Percentiles rank a stretch among this genome's conserved stretches.
Evolutionary conservation across 75 land plant species (phyloP).

Genomic region (Selaginella tamariscina): DNA sequence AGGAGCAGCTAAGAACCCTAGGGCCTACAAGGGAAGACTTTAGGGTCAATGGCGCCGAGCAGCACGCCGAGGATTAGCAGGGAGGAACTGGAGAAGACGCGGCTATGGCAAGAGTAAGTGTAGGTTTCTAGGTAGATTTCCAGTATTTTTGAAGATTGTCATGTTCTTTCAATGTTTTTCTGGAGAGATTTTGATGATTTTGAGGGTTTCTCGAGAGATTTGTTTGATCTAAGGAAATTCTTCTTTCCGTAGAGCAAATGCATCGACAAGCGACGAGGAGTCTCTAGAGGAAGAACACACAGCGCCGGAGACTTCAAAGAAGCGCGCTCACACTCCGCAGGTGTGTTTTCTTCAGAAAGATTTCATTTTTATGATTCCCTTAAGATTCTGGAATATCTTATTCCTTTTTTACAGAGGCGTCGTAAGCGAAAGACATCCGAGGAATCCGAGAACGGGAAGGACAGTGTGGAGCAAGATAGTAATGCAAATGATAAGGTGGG

Average conservation of each 20-base stretch:
- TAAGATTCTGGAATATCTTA: neutral
- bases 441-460: slow-evolving; percentile 16
- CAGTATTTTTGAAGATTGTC: neutral
- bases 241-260: neutral
- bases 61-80: neutral
- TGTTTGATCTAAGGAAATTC: no score
- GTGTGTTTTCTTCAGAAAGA: slow-evolving; percentile 6
- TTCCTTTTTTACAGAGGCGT: neutral
- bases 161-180: no score
- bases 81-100: slow-evolving; percentile 1
- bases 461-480: slow-evolving; percentile 17
- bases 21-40: neutral
- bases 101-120: neutral
- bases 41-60: neutral
- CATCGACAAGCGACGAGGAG: slow-evolving; percentile 5
- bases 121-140: neutral
- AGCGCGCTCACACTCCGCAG: slow-evolving; percentile 11
- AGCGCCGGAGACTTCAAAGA: slow-evolving; percentile 12
- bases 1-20: no score
- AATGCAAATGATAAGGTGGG: neutral
- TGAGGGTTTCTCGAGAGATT: no score
- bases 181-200: no score
- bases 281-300: slow-evolving; percentile 13
- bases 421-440: neutral
- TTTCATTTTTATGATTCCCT: no score